A percentile compares a stretch with the other conserved stretches of the same genome.
Conservation (phyloP, 2,329 filamentous ascomycete genomes). For the Colletotrichum lindemuthianum region DNA sequence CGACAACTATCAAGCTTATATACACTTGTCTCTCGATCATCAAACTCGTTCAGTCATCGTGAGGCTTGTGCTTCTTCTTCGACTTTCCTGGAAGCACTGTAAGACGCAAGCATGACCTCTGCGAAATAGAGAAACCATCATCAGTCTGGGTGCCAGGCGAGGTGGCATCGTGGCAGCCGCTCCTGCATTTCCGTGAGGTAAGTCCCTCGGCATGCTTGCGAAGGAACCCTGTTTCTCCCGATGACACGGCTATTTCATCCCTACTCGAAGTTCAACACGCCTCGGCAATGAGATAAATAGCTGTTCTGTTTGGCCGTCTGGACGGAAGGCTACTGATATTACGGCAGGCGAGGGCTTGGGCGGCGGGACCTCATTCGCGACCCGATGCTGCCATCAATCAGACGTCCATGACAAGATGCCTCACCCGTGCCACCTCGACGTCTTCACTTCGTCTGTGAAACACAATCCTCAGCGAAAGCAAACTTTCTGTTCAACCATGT, state of each 20-base stretch:
- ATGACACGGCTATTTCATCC: not conserved
- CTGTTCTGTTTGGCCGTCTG: too few species aligned
- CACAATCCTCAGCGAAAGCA: too few species aligned
- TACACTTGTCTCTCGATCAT: too few species aligned
- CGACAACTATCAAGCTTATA: too few species aligned
- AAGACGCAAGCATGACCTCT: too few species aligned
- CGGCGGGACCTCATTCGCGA: not conserved
- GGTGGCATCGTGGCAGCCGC: not conserved
- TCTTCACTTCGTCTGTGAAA: too few species aligned
- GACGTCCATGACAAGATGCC: too few species aligned
- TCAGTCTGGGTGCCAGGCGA: not conserved
- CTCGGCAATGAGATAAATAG: conserved; percentile 3
- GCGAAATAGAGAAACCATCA: not conserved
- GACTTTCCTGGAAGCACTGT: not conserved
- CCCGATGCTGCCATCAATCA: not conserved
- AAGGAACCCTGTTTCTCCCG: conserved; percentile 25
- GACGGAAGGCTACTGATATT: too few species aligned
- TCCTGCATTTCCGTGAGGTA: conserved; percentile 16
- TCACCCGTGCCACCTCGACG: too few species aligned
- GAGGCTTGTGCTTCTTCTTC: not conserved
- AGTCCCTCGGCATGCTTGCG: not conserved
- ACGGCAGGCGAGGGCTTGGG: not conserved
- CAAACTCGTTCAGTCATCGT: too few species aligned
- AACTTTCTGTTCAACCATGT: too few species aligned
- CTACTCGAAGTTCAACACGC: not conserved